Conservation (phyloP, 2,329 filamentous ascomycete genomes). For the Ophiostoma piceae region DNA sequence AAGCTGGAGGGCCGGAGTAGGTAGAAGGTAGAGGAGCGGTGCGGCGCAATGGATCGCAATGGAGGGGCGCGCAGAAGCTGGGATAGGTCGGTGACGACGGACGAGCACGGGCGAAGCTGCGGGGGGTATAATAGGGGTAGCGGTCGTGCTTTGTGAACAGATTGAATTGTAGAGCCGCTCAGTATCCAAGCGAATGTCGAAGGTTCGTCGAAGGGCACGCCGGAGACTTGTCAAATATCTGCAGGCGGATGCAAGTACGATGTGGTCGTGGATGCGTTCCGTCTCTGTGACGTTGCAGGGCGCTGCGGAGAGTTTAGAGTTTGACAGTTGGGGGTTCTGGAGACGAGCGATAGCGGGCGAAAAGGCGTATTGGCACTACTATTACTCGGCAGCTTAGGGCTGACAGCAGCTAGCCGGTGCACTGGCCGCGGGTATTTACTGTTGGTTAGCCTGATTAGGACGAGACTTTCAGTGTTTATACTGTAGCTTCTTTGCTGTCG, state of each 20-base stretch:
- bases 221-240: background rate
- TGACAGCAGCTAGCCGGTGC: background rate
- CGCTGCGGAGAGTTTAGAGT: background rate
- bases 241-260: background rate
- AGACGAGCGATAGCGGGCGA: background rate
- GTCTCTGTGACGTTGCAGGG: background rate
- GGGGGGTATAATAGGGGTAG: background rate
- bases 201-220: background rate
- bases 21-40: background rate
- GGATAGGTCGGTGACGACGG: background rate
- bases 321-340: background rate
- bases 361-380: background rate
- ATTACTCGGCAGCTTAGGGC: background rate
- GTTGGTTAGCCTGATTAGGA: background rate
- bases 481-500: background rate
- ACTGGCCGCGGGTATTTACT: background rate
- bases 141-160: background rate
- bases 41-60: background rate
- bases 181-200: too few species aligned
- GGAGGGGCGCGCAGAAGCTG: background rate
- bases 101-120: background rate
- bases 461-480: background rate
- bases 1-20: background rate
- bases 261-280: background rate
- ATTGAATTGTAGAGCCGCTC: background rate